Evolutionary conservation across 495 filamentous ascomycete species (phyloP).

Genomic region (Xylaria telfairii): DNA sequence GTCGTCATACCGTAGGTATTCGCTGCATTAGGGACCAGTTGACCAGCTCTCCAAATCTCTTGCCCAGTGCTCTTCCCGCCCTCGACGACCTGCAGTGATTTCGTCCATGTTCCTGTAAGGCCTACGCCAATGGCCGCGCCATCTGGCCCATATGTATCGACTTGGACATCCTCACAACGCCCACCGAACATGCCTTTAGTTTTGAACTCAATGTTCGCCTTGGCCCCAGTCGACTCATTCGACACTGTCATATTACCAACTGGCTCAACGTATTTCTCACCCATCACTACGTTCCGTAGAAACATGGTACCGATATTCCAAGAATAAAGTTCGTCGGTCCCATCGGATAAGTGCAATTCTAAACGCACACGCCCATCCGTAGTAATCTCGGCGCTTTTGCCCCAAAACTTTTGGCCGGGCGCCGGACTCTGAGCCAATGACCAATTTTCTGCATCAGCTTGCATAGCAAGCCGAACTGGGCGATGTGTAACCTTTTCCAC

Average conservation of each 20-base stretch:
- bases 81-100: conserved; percentile 66
- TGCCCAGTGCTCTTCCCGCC: conserved; percentile 59
- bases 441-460: conserved; percentile 86
- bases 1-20: conserved; percentile 84
- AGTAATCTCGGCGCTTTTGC: conserved; percentile 89
- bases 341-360: conserved; percentile 64
- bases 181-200: conserved; percentile 95
- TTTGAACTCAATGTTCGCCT: conserved; percentile 84
- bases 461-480: conserved; percentile 89
- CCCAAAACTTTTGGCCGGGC: conserved; percentile 97
- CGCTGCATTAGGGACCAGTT: conserved; percentile 74
- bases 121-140: conserved; percentile 66
- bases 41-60: conserved; percentile 78
- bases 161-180: conserved; percentile 85
- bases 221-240: conserved; percentile 81
- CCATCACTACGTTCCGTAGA: conserved; percentile 93
- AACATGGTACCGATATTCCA: conserved; percentile 88
- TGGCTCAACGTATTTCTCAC: conserved; percentile 97
- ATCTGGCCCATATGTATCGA: conserved; percentile 69
- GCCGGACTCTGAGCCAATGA: conserved; percentile 83
- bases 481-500: conserved; percentile 94
- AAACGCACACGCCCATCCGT: conserved; percentile 87
- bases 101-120: conserved; percentile 84
- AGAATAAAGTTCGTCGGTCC: conserved; percentile 76
- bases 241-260: conserved; percentile 83